Percentiles rank a stretch among this genome's conserved stretches.
phyloP scores from a whole-genome alignment of 2,329 filamentous ascomycete species.

The Scedosporium apiospermum region DNA sequence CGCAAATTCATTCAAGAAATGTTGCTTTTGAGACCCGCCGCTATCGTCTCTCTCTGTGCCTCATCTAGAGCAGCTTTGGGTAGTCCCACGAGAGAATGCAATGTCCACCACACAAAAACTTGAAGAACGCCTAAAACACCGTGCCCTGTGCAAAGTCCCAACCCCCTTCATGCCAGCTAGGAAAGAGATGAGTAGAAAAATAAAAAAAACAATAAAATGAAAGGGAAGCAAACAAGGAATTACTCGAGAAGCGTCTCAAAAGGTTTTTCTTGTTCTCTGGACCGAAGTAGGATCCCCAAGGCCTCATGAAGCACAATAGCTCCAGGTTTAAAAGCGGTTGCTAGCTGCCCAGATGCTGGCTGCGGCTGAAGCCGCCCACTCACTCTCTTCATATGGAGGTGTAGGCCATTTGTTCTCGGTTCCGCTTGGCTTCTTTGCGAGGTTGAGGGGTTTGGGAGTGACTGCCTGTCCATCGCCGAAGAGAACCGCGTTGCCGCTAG shows the following conservation, averaged over 20 bases:
- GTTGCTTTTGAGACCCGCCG: not conserved
- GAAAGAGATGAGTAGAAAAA: not conserved
- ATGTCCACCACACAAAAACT: not conserved
- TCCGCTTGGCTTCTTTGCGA: conserved; percentile 46
- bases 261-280: no score
- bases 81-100: not conserved
- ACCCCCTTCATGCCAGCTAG: not conserved
- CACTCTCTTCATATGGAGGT: conserved; percentile 85
- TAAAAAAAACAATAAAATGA: not conserved
- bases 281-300: no score
- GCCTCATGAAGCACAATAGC: not conserved
- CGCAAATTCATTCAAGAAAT: not conserved
- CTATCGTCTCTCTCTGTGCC: not conserved
- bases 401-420: conserved; percentile 75
- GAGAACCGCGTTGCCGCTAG: conserved; percentile 67
- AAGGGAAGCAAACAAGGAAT: not conserved
- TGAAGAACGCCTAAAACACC: conserved; percentile 5
- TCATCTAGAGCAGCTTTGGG: not conserved
- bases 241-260: no score
- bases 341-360: conserved; percentile 72
- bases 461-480: conserved; percentile 58
- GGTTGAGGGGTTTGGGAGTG: conserved; percentile 62
- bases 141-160: conserved; percentile 2
- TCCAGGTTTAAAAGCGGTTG: conserved; percentile 42
- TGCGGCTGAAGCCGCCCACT: conserved; percentile 78